Evolutionary conservation across 345 rosid genomes (phyloP).

Genomic region (Populus alba): DNA sequence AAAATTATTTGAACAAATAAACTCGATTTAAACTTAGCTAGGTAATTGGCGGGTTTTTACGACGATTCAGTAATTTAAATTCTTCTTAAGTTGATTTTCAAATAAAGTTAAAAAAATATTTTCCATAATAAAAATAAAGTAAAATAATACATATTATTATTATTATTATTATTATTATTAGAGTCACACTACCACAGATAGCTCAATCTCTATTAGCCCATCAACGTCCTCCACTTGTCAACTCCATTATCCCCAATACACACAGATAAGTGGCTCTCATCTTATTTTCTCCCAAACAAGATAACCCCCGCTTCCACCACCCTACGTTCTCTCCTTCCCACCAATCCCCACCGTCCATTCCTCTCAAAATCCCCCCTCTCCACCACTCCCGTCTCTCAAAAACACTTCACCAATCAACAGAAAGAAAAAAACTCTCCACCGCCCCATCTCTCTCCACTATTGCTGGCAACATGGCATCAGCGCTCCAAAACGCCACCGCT

Average conservation of each 20-base stretch:
- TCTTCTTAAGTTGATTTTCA: too few relatives aligned
- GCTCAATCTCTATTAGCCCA: background rate
- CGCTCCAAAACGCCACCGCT: slow-evolving; percentile 51
- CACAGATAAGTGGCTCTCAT: slow-evolving; percentile 5
- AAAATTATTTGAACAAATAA: too few relatives aligned
- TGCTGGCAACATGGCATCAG: slow-evolving; percentile 44
- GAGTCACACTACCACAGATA: background rate
- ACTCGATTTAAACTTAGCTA: too few relatives aligned
- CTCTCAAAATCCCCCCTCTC: background rate
- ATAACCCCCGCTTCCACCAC: slow-evolving; percentile 15
- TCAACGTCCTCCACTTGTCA: slow-evolving; percentile 7
- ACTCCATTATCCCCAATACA: background rate
- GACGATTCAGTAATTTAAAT: too few relatives aligned
- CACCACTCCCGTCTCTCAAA: background rate
- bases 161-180: background rate
- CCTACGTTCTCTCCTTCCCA: background rate
- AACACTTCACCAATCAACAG: background rate
- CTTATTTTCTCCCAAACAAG: background rate
- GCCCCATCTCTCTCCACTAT: background rate
- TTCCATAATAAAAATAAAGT: too few relatives aligned
- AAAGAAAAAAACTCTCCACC: background rate
- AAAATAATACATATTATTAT: too few relatives aligned
- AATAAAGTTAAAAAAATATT: too few relatives aligned
- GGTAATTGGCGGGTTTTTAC: too few relatives aligned
- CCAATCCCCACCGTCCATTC: background rate